Percentiles rank a stretch among this genome's conserved stretches.
Conservation (phyloP, 192 early-diverging fungal species). For the Podila epigama region DNA sequence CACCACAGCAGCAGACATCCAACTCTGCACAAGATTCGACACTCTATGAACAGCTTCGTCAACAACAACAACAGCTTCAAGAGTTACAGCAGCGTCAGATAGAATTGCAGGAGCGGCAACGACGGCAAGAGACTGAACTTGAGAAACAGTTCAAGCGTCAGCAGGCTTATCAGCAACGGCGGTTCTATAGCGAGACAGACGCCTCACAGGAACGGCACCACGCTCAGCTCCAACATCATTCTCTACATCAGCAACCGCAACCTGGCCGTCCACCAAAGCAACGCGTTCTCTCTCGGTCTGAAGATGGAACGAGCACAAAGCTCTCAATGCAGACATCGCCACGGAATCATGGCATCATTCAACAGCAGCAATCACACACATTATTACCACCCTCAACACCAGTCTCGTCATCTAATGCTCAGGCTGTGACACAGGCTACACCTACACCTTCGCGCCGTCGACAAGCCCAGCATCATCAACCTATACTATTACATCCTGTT, state of each 20-base stretch:
- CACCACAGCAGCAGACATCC: background rate
- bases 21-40: background rate
- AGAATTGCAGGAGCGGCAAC: background rate
- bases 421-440: too few species aligned
- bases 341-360: background rate
- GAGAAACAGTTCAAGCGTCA: conserved; percentile 11
- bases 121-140: conserved; percentile 11
- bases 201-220: background rate
- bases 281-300: conserved; percentile 21
- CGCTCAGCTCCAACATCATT: background rate
- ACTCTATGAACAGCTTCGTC: background rate
- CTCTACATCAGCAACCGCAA: conserved; percentile 16
- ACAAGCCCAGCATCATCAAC: conserved; percentile 29
- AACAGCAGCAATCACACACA: background rate
- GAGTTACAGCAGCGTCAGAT: background rate
- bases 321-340: background rate
- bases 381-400: background rate
- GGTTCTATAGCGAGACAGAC: too few species aligned
- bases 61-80: background rate
- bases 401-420: too few species aligned
- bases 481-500: conserved; percentile 23
- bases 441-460: conserved; percentile 3
- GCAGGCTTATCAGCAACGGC: background rate
- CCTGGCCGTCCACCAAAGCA: conserved; percentile 25
- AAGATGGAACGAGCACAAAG: background rate